Conservation (phyloP, 208 protist species). For the Porcisia deanei region DNA sequence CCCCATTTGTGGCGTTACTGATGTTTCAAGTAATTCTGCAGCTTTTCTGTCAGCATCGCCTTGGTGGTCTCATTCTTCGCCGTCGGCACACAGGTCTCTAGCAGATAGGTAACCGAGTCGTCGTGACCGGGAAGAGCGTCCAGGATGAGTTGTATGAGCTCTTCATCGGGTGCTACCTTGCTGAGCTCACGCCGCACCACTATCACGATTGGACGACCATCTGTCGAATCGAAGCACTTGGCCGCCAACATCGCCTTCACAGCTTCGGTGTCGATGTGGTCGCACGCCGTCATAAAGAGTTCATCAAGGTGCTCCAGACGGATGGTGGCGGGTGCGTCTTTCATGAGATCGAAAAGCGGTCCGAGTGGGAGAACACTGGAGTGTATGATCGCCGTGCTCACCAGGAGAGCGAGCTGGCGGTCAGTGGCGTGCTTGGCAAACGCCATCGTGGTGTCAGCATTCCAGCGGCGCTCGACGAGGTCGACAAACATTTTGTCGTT, state of each 20-base stretch:
- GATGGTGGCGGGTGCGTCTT: conserved; percentile 47
- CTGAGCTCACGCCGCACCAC: conserved; percentile 56
- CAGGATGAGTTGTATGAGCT: conserved; percentile 55
- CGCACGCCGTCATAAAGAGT: conserved; percentile 72
- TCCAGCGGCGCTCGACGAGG: conserved; percentile 57
- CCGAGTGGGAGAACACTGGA: conserved; percentile 48
- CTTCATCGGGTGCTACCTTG: conserved; percentile 38
- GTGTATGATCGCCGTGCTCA: conserved; percentile 65
- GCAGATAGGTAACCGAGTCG: conserved; percentile 44
- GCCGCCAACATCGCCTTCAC: conserved; percentile 58
- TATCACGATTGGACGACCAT: conserved; percentile 58
- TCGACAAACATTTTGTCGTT: conserved; percentile 62
- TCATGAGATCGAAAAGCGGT: conserved; percentile 58
- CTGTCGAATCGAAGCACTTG: conserved; percentile 57
- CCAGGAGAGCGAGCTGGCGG: conserved; percentile 63
- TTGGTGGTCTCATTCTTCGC: conserved; percentile 41
- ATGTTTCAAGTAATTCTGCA: conserved; percentile 32
- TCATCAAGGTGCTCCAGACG: conserved; percentile 54
- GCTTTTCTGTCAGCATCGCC: conserved; percentile 30
- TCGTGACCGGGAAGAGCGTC: conserved; percentile 42
- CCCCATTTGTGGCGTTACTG: neutral
- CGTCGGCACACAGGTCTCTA: conserved; percentile 36
- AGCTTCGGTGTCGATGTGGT: conserved; percentile 59
- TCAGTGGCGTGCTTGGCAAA: conserved; percentile 70
- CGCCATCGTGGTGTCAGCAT: conserved; percentile 37